Evolutionary conservation across 352 stramenopile species (phyloP), one percentile per base, ranked within the genome.

Genomic region (Blastocystis sp.): DNA sequence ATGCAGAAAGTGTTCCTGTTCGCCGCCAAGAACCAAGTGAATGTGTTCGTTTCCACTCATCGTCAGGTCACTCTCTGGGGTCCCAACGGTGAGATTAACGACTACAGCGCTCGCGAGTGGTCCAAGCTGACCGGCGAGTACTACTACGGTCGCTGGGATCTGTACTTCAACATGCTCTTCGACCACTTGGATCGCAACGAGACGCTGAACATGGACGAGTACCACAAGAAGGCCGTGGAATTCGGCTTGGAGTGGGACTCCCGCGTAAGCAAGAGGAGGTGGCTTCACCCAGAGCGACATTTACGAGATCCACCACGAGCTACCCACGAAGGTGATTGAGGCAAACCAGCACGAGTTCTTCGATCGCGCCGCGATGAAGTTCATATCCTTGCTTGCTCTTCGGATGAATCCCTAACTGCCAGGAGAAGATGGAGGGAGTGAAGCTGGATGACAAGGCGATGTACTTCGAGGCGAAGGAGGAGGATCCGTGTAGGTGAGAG

Each of bases 21-120:
- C 38, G 51, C 9, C 18, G 69, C 69, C 1, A 79, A 79, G 53
- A 79, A 79, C 49, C 69, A 79, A 21, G n/a, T n/a, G n/a, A n/a
- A n/a, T n/a, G n/a, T n/a, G n/a, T n/a, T n/a, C n/a, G n/a, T n/a
- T n/a, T n/a, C n/a, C n/a, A n/a, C n/a, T n/a, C n/a, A n/a, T n/a
- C n/a, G n/a, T n/a, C n/a, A n/a, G n/a, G 27, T 79, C 18, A 63
- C 69, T 11, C 27, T 79, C 8, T 79, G 69, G 69, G 69, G 69
- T 32, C 69, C 69, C 0, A 6, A 65, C 40, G 69, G 69, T 42
- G 69, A 79, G 53, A 79, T 79, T 21, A 79, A 79, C 40, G 69
- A 79, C 40, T 79, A 79, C 0, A 24, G 6, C 4, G 38, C 69
- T 34, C 48, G 53, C 4, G 24, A 65, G 11, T 79, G 69, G 69